A percentile compares a stretch with the other conserved stretches of the same genome.
phyloP scores from a whole-genome alignment of 441 rosid species.

The Arabidopsis hybrid region DNA sequence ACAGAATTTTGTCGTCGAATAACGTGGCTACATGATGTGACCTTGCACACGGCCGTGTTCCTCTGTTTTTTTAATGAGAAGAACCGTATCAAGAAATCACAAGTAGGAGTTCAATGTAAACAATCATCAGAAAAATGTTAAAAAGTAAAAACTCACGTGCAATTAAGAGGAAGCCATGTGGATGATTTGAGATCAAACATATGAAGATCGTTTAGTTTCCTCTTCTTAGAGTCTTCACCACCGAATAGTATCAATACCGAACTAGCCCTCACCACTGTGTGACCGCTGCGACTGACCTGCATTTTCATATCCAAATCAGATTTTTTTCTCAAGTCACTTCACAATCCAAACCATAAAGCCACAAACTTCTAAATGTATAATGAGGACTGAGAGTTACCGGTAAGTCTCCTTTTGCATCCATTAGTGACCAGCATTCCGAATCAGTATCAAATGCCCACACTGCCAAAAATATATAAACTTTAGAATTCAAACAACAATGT shows the following conservation, averaged over 20 bases:
- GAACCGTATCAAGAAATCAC: conserved; percentile 17
- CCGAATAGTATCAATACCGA: conserved; percentile 86
- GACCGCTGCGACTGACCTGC: conserved; percentile 93
- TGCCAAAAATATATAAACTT: conserved; percentile 38
- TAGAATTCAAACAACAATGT: neutral
- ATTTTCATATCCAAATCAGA: conserved; percentile 13
- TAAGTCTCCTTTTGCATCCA: conserved; percentile 97
- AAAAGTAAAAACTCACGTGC: conserved; percentile 68
- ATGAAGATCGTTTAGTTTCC: conserved; percentile 91
- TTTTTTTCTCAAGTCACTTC: neutral
- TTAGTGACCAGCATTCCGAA: conserved; percentile 88
- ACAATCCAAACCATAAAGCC: conserved; percentile 18
- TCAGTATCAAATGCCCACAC: conserved; percentile 96
- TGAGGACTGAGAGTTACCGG: conserved; percentile 60
- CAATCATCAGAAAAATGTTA: neutral
- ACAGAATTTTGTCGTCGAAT: conserved; percentile 79
- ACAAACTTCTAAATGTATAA: conserved; percentile 6
- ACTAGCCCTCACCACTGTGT: conserved; percentile 83
- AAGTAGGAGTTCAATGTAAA: conserved; percentile 10
- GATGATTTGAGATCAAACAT: conserved; percentile 95
- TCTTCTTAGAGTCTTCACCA: conserved; percentile 92
- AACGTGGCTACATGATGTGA: conserved; percentile 89
- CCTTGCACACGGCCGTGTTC: conserved; percentile 91
- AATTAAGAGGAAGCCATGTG: conserved; percentile 96
- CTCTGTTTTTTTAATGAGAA: conserved; percentile 55